phyloP scores from a whole-genome alignment of 192 early-diverging fungal genomes.

The Gaertneriomyces sp. region DNA sequence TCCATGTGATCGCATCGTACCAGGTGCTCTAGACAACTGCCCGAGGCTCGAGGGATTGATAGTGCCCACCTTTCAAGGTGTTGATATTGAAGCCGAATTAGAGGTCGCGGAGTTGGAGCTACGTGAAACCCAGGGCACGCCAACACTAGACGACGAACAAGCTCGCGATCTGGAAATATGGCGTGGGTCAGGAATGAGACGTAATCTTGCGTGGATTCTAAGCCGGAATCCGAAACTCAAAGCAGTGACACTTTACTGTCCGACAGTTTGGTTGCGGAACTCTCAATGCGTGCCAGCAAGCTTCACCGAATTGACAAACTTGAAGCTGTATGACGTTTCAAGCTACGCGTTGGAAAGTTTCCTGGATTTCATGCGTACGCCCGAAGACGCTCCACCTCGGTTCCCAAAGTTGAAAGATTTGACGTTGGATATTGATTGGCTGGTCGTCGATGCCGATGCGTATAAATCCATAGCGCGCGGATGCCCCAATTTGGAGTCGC shows the following conservation, averaged over 20 bases:
- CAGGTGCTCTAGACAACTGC: not conserved
- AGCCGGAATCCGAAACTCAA: slow-evolving; percentile 1
- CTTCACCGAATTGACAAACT: not conserved
- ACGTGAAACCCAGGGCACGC: too few relatives aligned
- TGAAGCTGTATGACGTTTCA: slow-evolving; percentile 2
- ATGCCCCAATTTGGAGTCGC: slow-evolving; percentile 6
- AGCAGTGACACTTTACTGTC: not conserved
- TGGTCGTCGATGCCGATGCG: slow-evolving; percentile 1
- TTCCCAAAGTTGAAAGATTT: not conserved
- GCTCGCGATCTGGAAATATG: slow-evolving; percentile 6
- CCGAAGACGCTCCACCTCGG: not conserved
- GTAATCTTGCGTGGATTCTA: not conserved
- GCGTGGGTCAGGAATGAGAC: slow-evolving; percentile 6
- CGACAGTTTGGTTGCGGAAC: not conserved
- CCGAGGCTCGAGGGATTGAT: slow-evolving; percentile 1
- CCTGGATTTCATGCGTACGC: not conserved
- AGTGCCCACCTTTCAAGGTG: not conserved
- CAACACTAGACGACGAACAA: not conserved
- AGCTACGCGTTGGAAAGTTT: not conserved
- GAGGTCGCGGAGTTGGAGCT: not conserved
- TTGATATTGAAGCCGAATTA: not conserved
- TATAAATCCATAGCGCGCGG: not conserved
- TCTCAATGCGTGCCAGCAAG: too few relatives aligned
- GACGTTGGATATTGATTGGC: not conserved
- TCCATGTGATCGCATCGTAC: not conserved